Evolutionary conservation across 1,139 yeast genomes (phyloP).

Genomic region (Blastobotrys petasosporus): DNA sequence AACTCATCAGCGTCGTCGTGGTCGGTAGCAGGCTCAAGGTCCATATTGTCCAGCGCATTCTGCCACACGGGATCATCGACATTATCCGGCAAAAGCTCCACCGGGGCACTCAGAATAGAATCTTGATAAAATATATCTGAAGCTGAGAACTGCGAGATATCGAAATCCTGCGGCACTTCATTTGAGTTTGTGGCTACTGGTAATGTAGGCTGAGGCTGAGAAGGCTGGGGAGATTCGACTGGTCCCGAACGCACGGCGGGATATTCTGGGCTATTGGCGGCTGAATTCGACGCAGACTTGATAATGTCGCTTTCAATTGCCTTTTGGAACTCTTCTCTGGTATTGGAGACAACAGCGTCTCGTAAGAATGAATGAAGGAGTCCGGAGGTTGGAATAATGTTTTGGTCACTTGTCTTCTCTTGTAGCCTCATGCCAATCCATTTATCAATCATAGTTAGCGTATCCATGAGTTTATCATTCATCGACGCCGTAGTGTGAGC

Average conservation of each 20-base stretch:
- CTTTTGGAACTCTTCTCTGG: conserved; percentile 6
- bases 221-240: too few relatives aligned
- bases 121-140: background rate
- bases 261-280: background rate
- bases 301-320: background rate
- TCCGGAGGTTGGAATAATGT: background rate
- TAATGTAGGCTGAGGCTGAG: background rate
- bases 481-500: background rate
- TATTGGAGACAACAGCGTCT: conserved; percentile 3
- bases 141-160: too few relatives aligned
- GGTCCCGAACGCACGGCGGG: too few relatives aligned
- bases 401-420: background rate
- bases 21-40: background rate
- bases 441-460: background rate
- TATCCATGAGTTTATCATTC: conserved; percentile 2
- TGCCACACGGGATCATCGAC: background rate
- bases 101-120: background rate
- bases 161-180: background rate
- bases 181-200: background rate
- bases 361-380: background rate
- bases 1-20: conserved; percentile 4
- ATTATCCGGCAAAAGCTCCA: background rate
- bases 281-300: background rate
- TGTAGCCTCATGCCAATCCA: conserved; percentile 6
- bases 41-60: background rate